Evolutionary conservation across 2,329 filamentous ascomycete species (phyloP), one percentile per base, ranked within the genome.

Genomic region (Penicillium sp.): DNA sequence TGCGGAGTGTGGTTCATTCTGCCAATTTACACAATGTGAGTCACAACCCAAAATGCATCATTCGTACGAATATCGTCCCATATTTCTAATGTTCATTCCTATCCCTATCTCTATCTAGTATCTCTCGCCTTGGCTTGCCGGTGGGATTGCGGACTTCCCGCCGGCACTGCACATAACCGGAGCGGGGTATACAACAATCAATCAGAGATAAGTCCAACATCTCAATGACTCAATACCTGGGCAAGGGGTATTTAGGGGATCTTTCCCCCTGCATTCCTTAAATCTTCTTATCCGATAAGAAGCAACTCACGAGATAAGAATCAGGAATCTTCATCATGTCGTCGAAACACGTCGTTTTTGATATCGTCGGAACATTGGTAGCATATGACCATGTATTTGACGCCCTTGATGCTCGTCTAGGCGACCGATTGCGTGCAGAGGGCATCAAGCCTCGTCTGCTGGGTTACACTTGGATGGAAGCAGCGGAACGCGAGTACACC

Each of bases 401-500:
- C 21, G 65, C 69, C 40, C 72, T 79, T 44, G 67, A 75, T 27
- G 47, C 63, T 39, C 68, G 66, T 14, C 67, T 79, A 9, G 77
- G 77, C 40, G 50, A 67, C 21, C 68, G 67, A 22, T 71, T 80
- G 2, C 62, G 62, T 31, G 51, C 60, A 16, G 56, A 73, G 27
- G 65, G 58, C 22, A 71, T 79, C 52, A 70, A 69, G 4, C 63
- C 75, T 0, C 67, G 65, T 11, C 64, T 74, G 5, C 73, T 79
- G 9, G 76, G 72, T 13, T 75, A 69, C 46, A 66, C 73, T 4
- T 79, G 75, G 76, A 72, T 76, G 58, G 73, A 75, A 44, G 67
- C 67, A 4, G 71, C 75, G 4, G 77, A 79, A 52, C 69, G 72
- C 5, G 75, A 80, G 56, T 79, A 76, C 60, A 79, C 76, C 5